A percentile compares a stretch with the other conserved stretches of the same genome.
Conservation (phyloP, 306 rosid species). For the Quercus suber region DNA sequence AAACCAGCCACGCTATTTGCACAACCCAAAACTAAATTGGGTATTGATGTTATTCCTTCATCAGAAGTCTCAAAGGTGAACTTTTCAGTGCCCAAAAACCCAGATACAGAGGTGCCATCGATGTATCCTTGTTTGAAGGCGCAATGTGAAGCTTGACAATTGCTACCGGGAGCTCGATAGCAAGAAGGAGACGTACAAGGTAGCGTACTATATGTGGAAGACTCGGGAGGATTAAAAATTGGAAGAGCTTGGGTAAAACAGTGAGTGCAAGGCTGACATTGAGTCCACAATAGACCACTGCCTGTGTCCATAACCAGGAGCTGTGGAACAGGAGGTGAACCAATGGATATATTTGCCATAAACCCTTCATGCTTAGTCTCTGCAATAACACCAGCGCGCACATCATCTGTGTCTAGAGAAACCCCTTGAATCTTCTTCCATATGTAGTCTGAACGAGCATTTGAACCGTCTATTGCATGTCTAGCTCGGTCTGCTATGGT, state of each 20-base stretch:
- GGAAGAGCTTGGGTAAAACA: constrained; percentile 12
- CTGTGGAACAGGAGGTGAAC: constrained; percentile 43
- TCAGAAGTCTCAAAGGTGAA: constrained; percentile 10
- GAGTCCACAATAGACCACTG: too few species aligned
- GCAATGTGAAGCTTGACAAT: constrained; percentile 5
- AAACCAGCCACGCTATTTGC: not conserved
- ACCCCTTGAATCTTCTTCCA: too few species aligned
- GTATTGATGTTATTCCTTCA: not conserved
- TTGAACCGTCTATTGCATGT: too few species aligned
- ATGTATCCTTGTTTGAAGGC: not conserved
- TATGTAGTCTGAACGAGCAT: too few species aligned
- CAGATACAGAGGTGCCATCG: constrained; percentile 17
- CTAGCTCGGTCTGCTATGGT: too few species aligned
- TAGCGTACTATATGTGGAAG: constrained; percentile 22
- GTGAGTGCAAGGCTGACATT: constrained; percentile 38
- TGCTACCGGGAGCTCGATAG: not conserved
- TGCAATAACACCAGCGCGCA: not conserved
- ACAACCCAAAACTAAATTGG: constrained; percentile 28
- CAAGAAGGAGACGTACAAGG: constrained; percentile 15
- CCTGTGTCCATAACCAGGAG: constrained; percentile 5
- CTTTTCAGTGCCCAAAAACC: constrained; percentile 25
- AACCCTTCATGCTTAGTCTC: constrained; percentile 4
- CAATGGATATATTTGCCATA: constrained; percentile 42
- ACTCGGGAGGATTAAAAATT: constrained; percentile 38
- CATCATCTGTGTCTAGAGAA: too few species aligned